phyloP scores from a whole-genome alignment of 805 yeast genomes.

The Pichia ethanolica region DNA sequence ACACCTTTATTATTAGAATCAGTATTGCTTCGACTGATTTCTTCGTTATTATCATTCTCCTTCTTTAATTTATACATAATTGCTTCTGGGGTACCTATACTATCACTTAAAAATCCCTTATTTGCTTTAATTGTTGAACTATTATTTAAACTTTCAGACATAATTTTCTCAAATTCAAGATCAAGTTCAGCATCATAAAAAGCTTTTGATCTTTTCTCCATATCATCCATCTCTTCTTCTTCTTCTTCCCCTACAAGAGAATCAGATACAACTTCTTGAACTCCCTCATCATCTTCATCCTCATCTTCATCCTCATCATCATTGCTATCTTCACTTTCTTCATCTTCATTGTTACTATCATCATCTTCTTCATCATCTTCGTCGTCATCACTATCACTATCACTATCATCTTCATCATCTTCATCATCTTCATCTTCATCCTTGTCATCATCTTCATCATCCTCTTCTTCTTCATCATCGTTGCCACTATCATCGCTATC shows the following conservation, averaged over 20 bases:
- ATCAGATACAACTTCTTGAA: conserved; percentile 14
- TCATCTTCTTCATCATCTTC: conserved; percentile 20
- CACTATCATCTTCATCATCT: conserved; percentile 13
- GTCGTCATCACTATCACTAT: conserved; percentile 17
- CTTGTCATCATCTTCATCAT: neutral
- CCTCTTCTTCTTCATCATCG: conserved; percentile 9
- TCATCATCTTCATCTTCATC: conserved; percentile 6
- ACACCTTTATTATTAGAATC: neutral
- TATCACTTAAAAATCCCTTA: conserved; percentile 3
- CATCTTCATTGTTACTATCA: conserved; percentile 14
- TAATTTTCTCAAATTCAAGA: conserved; percentile 43
- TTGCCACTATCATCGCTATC: conserved; percentile 8
- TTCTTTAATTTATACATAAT: conserved; percentile 17
- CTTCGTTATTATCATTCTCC: neutral
- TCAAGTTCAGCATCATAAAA: conserved; percentile 34
- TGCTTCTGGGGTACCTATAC: conserved; percentile 29
- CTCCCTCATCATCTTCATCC: conserved; percentile 22
- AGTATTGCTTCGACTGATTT: no score
- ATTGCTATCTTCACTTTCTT: conserved; percentile 18
- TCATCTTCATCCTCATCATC: conserved; percentile 15
- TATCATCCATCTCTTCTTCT: conserved; percentile 15
- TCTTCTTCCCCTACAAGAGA: conserved; percentile 13
- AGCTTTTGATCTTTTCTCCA: conserved; percentile 12
- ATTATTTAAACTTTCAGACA: conserved; percentile 20
- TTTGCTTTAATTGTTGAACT: conserved; percentile 19